Evolutionary conservation across 192 early-diverging fungal species (phyloP).

Genomic region (Gamsiella multidivaricata): DNA sequence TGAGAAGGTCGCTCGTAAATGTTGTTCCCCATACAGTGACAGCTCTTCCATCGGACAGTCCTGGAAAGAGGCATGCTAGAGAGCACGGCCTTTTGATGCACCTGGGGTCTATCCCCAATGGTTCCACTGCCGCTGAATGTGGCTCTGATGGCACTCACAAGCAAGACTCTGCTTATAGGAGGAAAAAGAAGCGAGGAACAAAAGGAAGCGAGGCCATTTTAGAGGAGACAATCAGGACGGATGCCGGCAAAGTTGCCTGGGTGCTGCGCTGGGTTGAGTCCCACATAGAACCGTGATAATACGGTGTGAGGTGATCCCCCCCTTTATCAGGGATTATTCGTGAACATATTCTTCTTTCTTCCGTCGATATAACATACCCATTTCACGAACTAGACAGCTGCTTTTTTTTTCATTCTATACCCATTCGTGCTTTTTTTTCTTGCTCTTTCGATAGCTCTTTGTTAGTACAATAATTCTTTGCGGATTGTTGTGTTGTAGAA

Average conservation of each 20-base stretch:
- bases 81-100: constrained; percentile 43
- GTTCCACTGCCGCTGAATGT: neutral
- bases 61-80: constrained; percentile 13
- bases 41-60: neutral
- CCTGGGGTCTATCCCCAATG: neutral
- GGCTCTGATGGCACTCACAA: neutral
- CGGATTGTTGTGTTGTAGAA: too few relatives aligned
- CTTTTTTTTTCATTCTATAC: neutral
- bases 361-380: too few relatives aligned
- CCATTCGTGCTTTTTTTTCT: neutral
- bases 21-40: neutral
- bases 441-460: neutral
- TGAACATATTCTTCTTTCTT: too few relatives aligned
- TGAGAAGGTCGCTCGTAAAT: constrained; percentile 25
- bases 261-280: constrained; percentile 38
- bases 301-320: neutral
- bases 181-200: neutral
- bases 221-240: constrained; percentile 19
- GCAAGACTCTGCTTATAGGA: neutral
- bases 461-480: too few relatives aligned
- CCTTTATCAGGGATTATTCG: neutral
- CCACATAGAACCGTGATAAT: constrained; percentile 8
- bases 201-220: neutral
- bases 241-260: constrained; percentile 28
- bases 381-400: too few relatives aligned